Evolutionary conservation across 2,329 filamentous ascomycete genomes (phyloP), one percentile per base, ranked within the genome.

Genomic region (Elsinoe necatrix): DNA sequence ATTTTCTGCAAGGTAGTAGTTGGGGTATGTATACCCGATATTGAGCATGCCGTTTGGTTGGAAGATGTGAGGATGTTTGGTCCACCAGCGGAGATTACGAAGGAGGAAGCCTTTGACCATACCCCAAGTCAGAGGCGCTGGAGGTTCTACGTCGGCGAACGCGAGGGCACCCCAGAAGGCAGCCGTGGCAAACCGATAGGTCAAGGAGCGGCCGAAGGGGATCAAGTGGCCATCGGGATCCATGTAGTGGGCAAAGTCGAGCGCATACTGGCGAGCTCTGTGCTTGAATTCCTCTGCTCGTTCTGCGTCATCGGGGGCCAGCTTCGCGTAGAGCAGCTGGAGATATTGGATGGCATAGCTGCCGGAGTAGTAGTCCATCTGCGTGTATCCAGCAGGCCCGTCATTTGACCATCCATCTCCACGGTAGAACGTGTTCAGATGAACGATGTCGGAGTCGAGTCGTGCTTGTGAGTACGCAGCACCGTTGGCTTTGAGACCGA

Each of bases 351-450:
- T 92, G 1, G 87, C 87, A 66, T 90, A 91, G 58, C 84, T 87
- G 8, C 86, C 87, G 0, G 85, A 89, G 69, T 91, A 92, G 66
- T 91, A 91, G 68, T 91, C 87, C 83, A 91, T 89, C 69, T 91
- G 87, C 58, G 87, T 85, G 57, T 90, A 87, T 12, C 83, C 83
- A 64, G 85, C 83, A 0, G 87, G 87, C 0, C 87, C 87, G 66
- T 92, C 87, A 63, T 90, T 67, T 1, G 84, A 89, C 87, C 87
- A 92, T 0, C 87, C 87, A 45, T 82, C 84, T 4, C 87, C 87
- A n/a, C 87, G 81, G 66, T 90, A 89, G 68, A 91, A 92, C 0
- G 85, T 88, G 64, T 91, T 82, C 8, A 92, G 75, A 62, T 90
- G 86, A 63, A 85, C 79, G 66, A 92, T 87, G 66, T 91, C 87